These are phyloP conservation scores for Kitagawia praeruptora DNA, from an alignment of 129 eudicot genomes.

Conservation along the genomic window DNA sequence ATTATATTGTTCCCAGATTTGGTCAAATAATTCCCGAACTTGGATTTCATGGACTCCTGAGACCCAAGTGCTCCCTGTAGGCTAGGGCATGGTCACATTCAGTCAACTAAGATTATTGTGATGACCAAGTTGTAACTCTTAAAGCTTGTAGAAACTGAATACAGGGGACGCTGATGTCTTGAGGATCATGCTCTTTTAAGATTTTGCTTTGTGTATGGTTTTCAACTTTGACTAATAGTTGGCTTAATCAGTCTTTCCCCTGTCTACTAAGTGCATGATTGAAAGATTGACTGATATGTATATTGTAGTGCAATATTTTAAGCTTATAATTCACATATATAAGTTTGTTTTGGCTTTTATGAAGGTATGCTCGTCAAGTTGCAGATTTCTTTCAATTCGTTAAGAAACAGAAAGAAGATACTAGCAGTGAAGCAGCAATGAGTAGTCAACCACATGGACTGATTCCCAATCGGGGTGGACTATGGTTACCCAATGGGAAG, in stretches of 20 bases:
- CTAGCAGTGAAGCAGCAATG: slow-evolving; percentile 23
- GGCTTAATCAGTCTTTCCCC: neutral
- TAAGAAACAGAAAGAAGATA: slow-evolving; percentile 62
- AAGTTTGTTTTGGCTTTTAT: neutral
- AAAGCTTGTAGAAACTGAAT: neutral
- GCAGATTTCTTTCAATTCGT: slow-evolving; percentile 84
- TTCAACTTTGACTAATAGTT: neutral
- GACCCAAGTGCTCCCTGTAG: neutral
- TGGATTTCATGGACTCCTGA: neutral
- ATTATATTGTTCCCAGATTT: neutral
- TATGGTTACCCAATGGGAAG: slow-evolving; percentile 63
- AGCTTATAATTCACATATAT: neutral
- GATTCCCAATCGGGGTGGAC: slow-evolving; percentile 46
- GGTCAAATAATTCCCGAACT: neutral
- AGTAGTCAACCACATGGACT: slow-evolving; percentile 34
- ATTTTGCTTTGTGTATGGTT: neutral
- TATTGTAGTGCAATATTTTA: neutral
- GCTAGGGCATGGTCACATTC: neutral
- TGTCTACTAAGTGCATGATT: neutral
- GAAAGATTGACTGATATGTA: neutral
- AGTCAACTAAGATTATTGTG: neutral
- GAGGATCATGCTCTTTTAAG: neutral
- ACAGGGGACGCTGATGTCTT: neutral
- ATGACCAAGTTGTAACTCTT: neutral
- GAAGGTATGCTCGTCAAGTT: slow-evolving; percentile 97